A percentile compares a stretch with the other conserved stretches of the same genome.
Evolutionary conservation across 768 basidiomycete genomes (phyloP).

Genomic region (Rhodosporidiobolus sp.): DNA sequence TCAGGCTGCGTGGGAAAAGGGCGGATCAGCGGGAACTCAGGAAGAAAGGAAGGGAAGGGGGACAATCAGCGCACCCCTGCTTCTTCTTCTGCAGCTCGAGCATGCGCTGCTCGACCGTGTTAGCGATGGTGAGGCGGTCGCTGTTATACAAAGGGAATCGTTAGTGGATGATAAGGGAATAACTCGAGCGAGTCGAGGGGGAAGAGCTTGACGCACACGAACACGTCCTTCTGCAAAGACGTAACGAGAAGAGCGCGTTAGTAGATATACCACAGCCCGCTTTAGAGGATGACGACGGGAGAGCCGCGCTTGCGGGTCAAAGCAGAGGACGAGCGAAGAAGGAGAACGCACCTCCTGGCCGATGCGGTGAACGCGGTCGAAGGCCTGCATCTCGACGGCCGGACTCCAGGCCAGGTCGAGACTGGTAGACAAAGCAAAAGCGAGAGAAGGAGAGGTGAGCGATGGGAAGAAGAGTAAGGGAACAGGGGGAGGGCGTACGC

Average conservation of each 20-base stretch:
- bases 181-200: neutral
- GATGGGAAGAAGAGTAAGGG: too few relatives aligned
- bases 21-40: neutral
- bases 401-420: conserved; percentile 50
- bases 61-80: conserved; percentile 15
- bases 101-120: conserved; percentile 62
- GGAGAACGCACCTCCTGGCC: too few relatives aligned
- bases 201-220: neutral
- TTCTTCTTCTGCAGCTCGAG: conserved; percentile 63
- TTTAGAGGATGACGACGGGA: too few relatives aligned
- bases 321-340: too few relatives aligned
- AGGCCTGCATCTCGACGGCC: conserved; percentile 48
- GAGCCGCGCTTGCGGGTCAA: too few relatives aligned
- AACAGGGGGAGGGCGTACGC: conserved; percentile 51
- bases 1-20: conserved; percentile 27
- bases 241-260: too few relatives aligned
- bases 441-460: neutral
- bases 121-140: conserved; percentile 48
- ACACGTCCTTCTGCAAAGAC: conserved; percentile 30
- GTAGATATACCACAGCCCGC: too few relatives aligned
- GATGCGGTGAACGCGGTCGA: conserved; percentile 51
- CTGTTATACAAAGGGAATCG: conserved; percentile 31
- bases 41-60: neutral
- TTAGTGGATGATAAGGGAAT: neutral
- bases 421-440: conserved; percentile 4